These are phyloP conservation scores for Pichia sp. DNA, from an alignment of 1,139 yeast genomes.

Conservation along the genomic window DNA sequence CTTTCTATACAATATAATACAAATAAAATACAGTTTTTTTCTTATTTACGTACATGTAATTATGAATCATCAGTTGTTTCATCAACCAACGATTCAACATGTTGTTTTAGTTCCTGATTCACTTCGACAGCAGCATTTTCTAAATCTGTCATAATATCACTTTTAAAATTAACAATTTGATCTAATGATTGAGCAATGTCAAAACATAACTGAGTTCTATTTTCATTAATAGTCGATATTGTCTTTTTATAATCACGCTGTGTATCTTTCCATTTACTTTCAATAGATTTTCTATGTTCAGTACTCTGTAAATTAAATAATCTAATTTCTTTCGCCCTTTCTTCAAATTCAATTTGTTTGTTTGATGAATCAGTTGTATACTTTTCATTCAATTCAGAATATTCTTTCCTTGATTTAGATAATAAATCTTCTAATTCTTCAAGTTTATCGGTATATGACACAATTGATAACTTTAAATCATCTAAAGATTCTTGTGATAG, in stretches of 20 bases:
- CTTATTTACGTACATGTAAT: no score
- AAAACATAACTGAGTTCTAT: constrained; percentile 45
- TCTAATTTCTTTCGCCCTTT: constrained; percentile 46
- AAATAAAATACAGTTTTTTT: constrained; percentile 7
- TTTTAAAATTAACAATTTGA: constrained; percentile 56
- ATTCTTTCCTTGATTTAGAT: constrained; percentile 18
- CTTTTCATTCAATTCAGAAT: constrained; percentile 38
- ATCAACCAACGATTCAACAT: constrained; percentile 21
- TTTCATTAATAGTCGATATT: constrained; percentile 41
- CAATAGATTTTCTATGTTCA: constrained; percentile 50
- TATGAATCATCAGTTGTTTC: neutral
- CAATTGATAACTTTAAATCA: constrained; percentile 45
- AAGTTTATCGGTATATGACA: constrained; percentile 52
- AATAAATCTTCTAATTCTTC: constrained; percentile 57
- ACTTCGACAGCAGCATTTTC: constrained; percentile 34
- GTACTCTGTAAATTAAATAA: constrained; percentile 47
- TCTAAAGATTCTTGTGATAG: constrained; percentile 58
- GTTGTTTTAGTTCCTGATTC: constrained; percentile 12
- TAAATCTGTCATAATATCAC: constrained; percentile 54
- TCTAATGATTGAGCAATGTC: constrained; percentile 55
- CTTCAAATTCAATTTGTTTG: constrained; percentile 18
- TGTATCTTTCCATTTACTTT: constrained; percentile 50
- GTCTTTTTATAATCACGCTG: constrained; percentile 52
- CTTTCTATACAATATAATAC: neutral
- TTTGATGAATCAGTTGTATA: constrained; percentile 50